phyloP scores from a whole-genome alignment of 495 filamentous ascomycete genomes.

The Penicillium ochrochloron region DNA sequence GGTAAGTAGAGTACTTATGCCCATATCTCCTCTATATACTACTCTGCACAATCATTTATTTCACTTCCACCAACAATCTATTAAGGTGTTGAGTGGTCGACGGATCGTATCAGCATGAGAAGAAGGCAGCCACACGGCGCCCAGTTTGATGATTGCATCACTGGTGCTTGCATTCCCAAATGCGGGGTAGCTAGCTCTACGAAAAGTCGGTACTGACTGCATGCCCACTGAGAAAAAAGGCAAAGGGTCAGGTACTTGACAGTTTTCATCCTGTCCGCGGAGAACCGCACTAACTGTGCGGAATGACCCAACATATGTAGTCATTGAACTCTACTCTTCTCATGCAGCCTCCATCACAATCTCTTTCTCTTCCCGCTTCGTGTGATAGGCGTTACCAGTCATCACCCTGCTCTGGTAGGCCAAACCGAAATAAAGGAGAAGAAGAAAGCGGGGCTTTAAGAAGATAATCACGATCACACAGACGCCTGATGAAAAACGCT shows the following conservation, averaged over 20 bases:
- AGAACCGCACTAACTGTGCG: neutral
- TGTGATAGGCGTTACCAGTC: constrained; percentile 9
- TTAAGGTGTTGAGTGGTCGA: neutral
- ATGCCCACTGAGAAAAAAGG: neutral
- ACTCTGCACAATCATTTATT: neutral
- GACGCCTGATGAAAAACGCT: neutral
- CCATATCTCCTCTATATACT: neutral
- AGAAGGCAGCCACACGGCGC: neutral
- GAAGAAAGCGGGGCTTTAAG: neutral
- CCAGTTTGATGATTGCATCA: constrained; percentile 19
- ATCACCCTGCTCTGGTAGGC: neutral
- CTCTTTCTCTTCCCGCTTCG: constrained; percentile 1
- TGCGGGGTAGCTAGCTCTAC: constrained; percentile 27
- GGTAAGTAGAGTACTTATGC: neutral
- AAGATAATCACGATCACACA: neutral
- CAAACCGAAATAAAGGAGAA: neutral
- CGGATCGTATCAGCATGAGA: neutral
- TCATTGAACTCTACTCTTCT: neutral
- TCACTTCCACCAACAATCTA: neutral
- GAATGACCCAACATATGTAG: neutral
- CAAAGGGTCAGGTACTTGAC: neutral
- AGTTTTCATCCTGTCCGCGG: neutral
- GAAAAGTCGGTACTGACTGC: neutral
- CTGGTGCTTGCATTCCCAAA: constrained; percentile 14
- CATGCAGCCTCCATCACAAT: constrained; percentile 27